These are phyloP conservation scores for Pichia membranifaciens DNA, from an alignment of 805 yeast species.

Conservation along the genomic window DNA sequence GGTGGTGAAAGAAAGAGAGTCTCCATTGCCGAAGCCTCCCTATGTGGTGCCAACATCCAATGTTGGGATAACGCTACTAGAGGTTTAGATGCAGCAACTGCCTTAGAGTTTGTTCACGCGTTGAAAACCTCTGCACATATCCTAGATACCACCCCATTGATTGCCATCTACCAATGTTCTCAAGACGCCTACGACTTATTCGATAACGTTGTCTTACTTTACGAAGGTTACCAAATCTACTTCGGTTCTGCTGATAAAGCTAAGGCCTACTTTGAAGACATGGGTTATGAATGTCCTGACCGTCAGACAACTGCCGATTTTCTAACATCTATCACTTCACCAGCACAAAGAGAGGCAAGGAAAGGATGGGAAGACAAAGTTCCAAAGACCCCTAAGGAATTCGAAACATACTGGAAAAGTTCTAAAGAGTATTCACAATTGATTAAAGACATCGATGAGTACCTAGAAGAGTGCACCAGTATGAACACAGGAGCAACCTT, in stretches of 20 bases:
- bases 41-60: slow-evolving; percentile 36
- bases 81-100: slow-evolving; percentile 68
- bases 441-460: slow-evolving; percentile 33
- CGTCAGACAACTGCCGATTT: slow-evolving; percentile 45
- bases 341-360: slow-evolving; percentile 29
- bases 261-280: slow-evolving; percentile 33
- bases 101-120: slow-evolving; percentile 55
- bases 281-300: slow-evolving; percentile 42
- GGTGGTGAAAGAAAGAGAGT: slow-evolving; percentile 67
- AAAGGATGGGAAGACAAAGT: slow-evolving; percentile 35
- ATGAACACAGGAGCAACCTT: slow-evolving; percentile 10
- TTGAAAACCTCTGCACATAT: slow-evolving; percentile 50
- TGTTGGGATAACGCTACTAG: slow-evolving; percentile 59
- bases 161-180: slow-evolving; percentile 46
- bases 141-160: slow-evolving; percentile 43
- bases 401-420: slow-evolving; percentile 34
- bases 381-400: slow-evolving; percentile 36
- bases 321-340: slow-evolving; percentile 34
- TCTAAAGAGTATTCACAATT: slow-evolving; percentile 31
- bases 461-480: slow-evolving; percentile 11
- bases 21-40: slow-evolving; percentile 52
- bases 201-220: slow-evolving; percentile 37
- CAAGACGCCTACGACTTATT: slow-evolving; percentile 40
- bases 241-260: slow-evolving; percentile 35
- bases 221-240: slow-evolving; percentile 41